phyloP scores from a whole-genome alignment of 2,329 filamentous ascomycete genomes.

The Cordyceps fumosorosea region DNA sequence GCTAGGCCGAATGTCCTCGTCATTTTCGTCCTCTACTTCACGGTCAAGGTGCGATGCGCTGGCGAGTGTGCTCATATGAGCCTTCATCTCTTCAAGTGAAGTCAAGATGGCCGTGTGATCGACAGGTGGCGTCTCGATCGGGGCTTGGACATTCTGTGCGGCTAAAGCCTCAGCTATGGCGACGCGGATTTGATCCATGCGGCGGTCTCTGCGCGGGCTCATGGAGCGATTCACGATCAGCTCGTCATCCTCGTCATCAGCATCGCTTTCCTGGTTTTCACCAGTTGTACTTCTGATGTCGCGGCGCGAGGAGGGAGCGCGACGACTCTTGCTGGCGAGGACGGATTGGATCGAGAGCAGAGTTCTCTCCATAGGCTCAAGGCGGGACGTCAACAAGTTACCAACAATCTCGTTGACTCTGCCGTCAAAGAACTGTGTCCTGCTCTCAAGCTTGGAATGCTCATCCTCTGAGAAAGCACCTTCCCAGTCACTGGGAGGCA shows the following conservation, averaged over 20 bases:
- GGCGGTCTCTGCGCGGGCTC: constrained; percentile 73
- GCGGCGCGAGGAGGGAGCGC: constrained; percentile 48
- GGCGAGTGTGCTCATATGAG: constrained; percentile 31
- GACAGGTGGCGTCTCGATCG: constrained; percentile 21
- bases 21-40: constrained; percentile 54
- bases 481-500: constrained; percentile 86
- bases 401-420: constrained; percentile 85
- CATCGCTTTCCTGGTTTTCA: constrained; percentile 76
- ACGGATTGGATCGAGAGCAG: constrained; percentile 68
- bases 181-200: constrained; percentile 72
- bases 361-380: constrained; percentile 76
- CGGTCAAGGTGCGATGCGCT: neutral
- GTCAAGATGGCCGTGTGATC: constrained; percentile 49
- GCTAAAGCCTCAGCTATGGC: constrained; percentile 68
- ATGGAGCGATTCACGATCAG: constrained; percentile 57
- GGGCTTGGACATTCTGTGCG: constrained; percentile 31
- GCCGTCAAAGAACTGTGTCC: constrained; percentile 83
- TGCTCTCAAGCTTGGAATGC: constrained; percentile 73
- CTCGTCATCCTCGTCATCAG: constrained; percentile 87
- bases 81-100: constrained; percentile 58
- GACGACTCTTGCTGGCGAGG: constrained; percentile 51
- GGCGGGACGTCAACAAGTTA: constrained; percentile 64
- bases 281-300: constrained; percentile 61
- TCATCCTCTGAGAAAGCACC: constrained; percentile 75
- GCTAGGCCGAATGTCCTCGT: constrained; percentile 33